Evolutionary conservation across 2,329 filamentous ascomycete genomes (phyloP).

Genomic region (Triangularia verruculosa): DNA sequence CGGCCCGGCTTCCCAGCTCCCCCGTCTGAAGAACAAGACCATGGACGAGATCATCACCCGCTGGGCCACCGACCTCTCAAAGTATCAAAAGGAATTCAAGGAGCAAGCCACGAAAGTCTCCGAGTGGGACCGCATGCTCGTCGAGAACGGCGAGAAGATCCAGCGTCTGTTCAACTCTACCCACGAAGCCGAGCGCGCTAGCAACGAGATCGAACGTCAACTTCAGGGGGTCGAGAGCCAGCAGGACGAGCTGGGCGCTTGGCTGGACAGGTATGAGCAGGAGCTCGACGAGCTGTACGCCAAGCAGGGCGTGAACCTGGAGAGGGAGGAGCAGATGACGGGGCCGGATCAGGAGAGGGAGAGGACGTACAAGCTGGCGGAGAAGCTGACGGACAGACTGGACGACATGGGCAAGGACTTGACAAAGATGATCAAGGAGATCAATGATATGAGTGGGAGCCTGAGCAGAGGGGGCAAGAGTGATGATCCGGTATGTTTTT

Average conservation of each 20-base stretch:
- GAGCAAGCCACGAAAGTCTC: conserved; percentile 83
- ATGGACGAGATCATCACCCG: conserved; percentile 98
- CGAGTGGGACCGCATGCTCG: conserved; percentile 85
- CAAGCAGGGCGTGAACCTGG: conserved; percentile 59
- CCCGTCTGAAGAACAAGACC: conserved; percentile 93
- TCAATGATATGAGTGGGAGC: conserved; percentile 87
- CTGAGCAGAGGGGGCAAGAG: conserved; percentile 86
- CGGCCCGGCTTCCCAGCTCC: conserved; percentile 79
- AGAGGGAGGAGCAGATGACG: conserved; percentile 70
- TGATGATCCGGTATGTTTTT: conserved; percentile 72
- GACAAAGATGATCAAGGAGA: conserved; percentile 95
- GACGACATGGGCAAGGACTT: conserved; percentile 93
- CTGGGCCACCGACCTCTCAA: conserved; percentile 92
- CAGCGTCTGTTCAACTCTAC: conserved; percentile 89
- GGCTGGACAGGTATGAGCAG: conserved; percentile 86
- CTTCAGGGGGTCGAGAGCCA: conserved; percentile 85
- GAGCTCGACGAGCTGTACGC: conserved; percentile 88
- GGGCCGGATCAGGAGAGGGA: conserved; percentile 95
- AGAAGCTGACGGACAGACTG: conserved; percentile 85
- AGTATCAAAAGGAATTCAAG: conserved; percentile 97
- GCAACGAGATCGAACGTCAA: conserved; percentile 90
- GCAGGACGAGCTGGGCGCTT: conserved; percentile 83
- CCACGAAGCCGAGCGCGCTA: conserved; percentile 89
- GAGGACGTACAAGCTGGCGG: conserved; percentile 91
- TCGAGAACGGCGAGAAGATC: conserved; percentile 93